phyloP scores from a whole-genome alignment of 148 eudicot species.

The Heliosperma pusillum region DNA sequence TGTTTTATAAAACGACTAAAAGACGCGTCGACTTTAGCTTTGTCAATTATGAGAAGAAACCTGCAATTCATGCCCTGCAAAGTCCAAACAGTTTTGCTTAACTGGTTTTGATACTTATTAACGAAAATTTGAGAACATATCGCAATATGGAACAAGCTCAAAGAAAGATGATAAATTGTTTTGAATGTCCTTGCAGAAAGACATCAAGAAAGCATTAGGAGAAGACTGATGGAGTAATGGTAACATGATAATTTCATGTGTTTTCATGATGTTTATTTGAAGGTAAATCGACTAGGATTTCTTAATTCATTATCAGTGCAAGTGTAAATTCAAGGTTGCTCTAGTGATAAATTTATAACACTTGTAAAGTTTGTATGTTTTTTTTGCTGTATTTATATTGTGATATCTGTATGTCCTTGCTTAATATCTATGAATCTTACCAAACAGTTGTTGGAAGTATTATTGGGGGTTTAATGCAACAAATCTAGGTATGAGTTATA shows the following conservation, averaged over 20 bases:
- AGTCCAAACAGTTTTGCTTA: no score
- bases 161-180: not conserved
- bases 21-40: no score
- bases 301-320: not conserved
- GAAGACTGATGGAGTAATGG: not conserved
- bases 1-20: no score
- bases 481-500: no score
- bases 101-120: not conserved
- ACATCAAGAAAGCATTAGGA: constrained; percentile 9
- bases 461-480: no score
- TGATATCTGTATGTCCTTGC: no score
- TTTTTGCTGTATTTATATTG: no score
- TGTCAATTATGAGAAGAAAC: not conserved
- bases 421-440: no score
- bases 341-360: no score
- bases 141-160: not conserved
- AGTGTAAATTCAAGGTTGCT: not conserved
- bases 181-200: constrained; percentile 6
- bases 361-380: no score
- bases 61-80: no score
- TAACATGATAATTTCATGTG: not conserved
- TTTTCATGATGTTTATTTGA: not conserved
- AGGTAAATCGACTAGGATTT: not conserved
- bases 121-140: not conserved
- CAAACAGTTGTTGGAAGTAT: no score